Evolutionary conservation across 176 grass and related monocot genomes (phyloP).

Genomic region (Carex kokanica): DNA sequence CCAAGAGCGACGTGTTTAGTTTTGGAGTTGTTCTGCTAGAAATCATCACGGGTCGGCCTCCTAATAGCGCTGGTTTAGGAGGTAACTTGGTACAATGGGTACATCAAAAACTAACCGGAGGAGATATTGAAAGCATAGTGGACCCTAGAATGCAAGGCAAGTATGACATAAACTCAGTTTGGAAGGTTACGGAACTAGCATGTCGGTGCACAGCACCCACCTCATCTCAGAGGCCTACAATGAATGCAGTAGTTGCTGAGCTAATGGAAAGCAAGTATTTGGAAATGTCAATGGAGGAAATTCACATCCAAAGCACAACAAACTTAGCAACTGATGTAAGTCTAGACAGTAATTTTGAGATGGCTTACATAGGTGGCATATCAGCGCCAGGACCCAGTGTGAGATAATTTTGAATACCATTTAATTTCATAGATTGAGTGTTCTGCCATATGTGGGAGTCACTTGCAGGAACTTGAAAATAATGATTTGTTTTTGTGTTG

Average conservation of each 20-base stretch:
- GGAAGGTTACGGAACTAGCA: conserved; percentile 36
- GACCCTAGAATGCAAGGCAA: conserved; percentile 21
- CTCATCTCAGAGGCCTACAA: conserved; percentile 25
- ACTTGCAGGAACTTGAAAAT: no score
- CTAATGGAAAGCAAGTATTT: conserved; percentile 28
- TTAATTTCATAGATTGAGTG: background rate
- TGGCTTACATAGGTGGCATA: background rate
- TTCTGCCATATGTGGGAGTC: background rate
- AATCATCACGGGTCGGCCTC: no score
- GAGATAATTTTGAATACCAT: background rate
- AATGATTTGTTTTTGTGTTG: background rate
- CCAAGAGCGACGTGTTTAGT: no score
- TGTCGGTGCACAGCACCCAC: conserved; percentile 12
- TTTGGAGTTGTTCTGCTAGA: no score
- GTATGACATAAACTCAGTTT: conserved; percentile 35
- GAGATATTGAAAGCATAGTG: conserved; percentile 26
- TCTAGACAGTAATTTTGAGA: background rate
- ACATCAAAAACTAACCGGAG: conserved; percentile 20
- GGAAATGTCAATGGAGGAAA: background rate
- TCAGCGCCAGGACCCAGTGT: background rate
- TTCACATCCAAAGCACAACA: no score
- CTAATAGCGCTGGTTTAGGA: no score
- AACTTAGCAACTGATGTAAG: background rate
- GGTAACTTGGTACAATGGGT: background rate
- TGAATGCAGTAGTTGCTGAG: conserved; percentile 17